Evolutionary conservation across 805 yeast species (phyloP), one percentile per base, ranked within the genome.

Genomic region (Cyberlindnera americana): DNA sequence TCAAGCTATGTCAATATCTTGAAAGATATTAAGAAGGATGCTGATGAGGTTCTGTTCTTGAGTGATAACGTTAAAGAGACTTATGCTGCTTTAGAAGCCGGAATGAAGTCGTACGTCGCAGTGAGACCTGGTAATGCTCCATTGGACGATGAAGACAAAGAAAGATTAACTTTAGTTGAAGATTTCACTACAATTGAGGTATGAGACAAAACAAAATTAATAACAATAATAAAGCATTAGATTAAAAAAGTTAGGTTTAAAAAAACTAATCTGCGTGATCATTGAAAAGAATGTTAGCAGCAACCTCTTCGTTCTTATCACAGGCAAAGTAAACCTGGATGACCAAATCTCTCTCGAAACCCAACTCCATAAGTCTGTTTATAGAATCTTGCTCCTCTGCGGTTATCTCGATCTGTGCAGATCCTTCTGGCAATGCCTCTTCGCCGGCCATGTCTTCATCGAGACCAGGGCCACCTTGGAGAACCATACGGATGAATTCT

Each of bases 251-350:
- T 12, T 10, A 13, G 15, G 15, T 26, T 6, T 6, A 26, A 10
- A 26, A 6, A 10, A 13, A 26, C n/a, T 22, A 38, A 21, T 65
- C 67, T 35, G 67, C 66, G 38, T 74, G 76, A 45, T 75, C 82
- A 56, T 73, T 75, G 57, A 93, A 85, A 53, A 93, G 71, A 57
- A 88, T 77, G 67, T 93, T 93, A 17, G 98, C 99, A 30, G 99
- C 89, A 55, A 87, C 76, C 69, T 91, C 96, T 68, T 93, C 99
- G 65, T 93, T 88, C 67, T 89, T 91, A 57, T 93, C 99, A 65
- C 99, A 93, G 29, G 98, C 98, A 73, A 93, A 81, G 67, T 87
- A 93, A 22, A 95, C 95, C 68, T 90, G 96, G 45, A 89, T 78
- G 32, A 86, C 99, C 41, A 83, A 69, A 51, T 81, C 74, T 51